These are phyloP conservation scores for Thermomucor indicae-seudaticae DNA, from an alignment of 371 early-diverging fungal genomes.

Conservation along the genomic window DNA sequence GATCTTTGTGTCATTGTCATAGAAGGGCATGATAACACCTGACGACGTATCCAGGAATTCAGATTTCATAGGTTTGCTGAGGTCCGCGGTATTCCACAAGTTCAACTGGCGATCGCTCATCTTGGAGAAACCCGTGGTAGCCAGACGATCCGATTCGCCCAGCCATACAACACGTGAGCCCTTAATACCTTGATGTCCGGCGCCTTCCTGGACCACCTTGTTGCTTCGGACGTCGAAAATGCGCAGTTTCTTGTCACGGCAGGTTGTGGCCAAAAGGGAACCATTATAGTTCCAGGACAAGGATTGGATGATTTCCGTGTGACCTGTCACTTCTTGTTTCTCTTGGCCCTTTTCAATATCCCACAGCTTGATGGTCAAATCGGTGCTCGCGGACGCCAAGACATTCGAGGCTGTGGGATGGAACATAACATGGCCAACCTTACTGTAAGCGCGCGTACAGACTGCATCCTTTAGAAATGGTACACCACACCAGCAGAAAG, in stretches of 20 bases:
- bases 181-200: constrained; percentile 94
- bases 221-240: constrained; percentile 90
- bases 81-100: constrained; percentile 80
- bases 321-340: constrained; percentile 83
- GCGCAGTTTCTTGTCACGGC: constrained; percentile 94
- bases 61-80: constrained; percentile 76
- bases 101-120: constrained; percentile 90
- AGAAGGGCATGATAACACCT: constrained; percentile 96
- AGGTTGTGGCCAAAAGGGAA: constrained; percentile 83
- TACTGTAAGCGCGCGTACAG: constrained; percentile 53
- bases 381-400: constrained; percentile 86
- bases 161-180: constrained; percentile 93
- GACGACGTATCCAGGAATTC: constrained; percentile 88
- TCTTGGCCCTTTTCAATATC: constrained; percentile 94
- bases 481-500: not conserved
- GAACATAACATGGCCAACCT: constrained; percentile 96
- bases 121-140: constrained; percentile 92
- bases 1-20: constrained; percentile 84
- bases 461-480: not conserved
- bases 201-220: constrained; percentile 76
- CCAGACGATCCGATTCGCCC: constrained; percentile 77
- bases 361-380: constrained; percentile 93
- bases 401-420: constrained; percentile 95
- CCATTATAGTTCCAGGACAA: constrained; percentile 90
- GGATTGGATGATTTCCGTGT: constrained; percentile 89